Evolutionary conservation across 225 moss, liverwort and hornwort species (phyloP), one percentile per base, ranked within the genome.

Genomic region (Marchantia paleacea): DNA sequence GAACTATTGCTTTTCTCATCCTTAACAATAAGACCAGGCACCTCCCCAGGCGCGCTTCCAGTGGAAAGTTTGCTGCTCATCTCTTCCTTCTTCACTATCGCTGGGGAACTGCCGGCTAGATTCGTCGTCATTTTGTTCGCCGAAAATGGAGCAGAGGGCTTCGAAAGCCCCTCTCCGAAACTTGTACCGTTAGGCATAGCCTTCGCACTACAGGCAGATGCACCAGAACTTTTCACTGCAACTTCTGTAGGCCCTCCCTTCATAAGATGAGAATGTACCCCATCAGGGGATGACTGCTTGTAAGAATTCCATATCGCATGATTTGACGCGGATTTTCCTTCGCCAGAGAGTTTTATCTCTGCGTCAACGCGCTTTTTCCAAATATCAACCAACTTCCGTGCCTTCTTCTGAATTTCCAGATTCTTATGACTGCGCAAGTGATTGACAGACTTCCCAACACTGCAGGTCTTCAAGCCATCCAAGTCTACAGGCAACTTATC

Each of bases 301-400:
- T 83, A 91, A 55, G 91, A 89, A 83, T 87, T 89, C 80, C 91
- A 91, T 50, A 99, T 90, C 30, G 67, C 85, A 86, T 94, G 89
- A 82, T 89, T 93, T 12, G 92, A 90, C 14, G 91, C 90, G 48
- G 92, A 76, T 80, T 97, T 97, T 12, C 13, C 92, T 81, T 97
- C 97, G 26, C 97, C 97, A 16, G 89, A 90, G 52, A 81, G 78
- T 73, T 94, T 99, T 93, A 99, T 92, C 85, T 95, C 95, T 1
- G 85, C 85, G 80, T 95, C 95, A 52, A 99, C 97, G 20, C 95
- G 95, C 87, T 99, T 99, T 88, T 99, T 99, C 97, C 97, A 99
- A 73, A 92, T 92, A 55, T 99, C 97, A 26, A 99, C 95, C 81
- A 99, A 83, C 81, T 92, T 95, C 62, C 91, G 85, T 14, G 97